These are phyloP conservation scores for Claviceps pazoutovae DNA, from an alignment of 2,329 filamentous ascomycete species.

Conservation along the genomic window DNA sequence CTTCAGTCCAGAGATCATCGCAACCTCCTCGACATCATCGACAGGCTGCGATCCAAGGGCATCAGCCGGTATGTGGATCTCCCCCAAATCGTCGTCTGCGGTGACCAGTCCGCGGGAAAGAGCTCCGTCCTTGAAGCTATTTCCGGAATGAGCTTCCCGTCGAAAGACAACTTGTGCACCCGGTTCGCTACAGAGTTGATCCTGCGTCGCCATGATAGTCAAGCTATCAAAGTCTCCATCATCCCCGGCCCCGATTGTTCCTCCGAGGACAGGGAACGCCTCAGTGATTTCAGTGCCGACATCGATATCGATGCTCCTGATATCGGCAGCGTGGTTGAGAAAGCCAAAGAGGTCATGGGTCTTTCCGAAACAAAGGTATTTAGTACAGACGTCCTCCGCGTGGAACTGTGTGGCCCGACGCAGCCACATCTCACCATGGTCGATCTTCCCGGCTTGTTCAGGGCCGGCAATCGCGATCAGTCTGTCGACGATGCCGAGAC, in stretches of 20 bases:
- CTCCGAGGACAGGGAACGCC: conserved; percentile 11
- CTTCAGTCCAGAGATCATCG: conserved; percentile 7
- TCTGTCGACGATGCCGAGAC: conserved; percentile 18
- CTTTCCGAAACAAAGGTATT: conserved; percentile 18
- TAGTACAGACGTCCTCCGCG: conserved; percentile 29
- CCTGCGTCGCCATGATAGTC: conserved; percentile 28
- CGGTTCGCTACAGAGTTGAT: conserved; percentile 49
- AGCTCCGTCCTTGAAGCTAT: conserved; percentile 52
- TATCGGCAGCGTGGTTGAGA: conserved; percentile 4
- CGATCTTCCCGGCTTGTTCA: conserved; percentile 42
- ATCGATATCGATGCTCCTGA: conserved; percentile 2
- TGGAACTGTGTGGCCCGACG: conserved; percentile 33
- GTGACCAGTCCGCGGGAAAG: conserved; percentile 50
- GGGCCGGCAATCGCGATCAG: conserved; percentile 29
- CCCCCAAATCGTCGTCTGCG: conserved; percentile 41
- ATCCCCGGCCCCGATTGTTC: conserved; percentile 17
- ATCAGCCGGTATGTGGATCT: conserved; percentile 19
- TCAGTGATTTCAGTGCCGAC: conserved; percentile 1
- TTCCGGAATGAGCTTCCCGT: conserved; percentile 45
- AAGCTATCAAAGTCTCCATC: conserved; percentile 20
- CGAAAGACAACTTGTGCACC: conserved; percentile 44
- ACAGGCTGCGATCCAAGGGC: conserved; percentile 7
- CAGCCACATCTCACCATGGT: conserved; percentile 42
- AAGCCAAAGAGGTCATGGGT: conserved; percentile 6
- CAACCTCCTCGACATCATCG: conserved; percentile 10